Evolutionary conservation across 2,329 filamentous ascomycete genomes (phyloP).

Genomic region (Colletotrichum musae): DNA sequence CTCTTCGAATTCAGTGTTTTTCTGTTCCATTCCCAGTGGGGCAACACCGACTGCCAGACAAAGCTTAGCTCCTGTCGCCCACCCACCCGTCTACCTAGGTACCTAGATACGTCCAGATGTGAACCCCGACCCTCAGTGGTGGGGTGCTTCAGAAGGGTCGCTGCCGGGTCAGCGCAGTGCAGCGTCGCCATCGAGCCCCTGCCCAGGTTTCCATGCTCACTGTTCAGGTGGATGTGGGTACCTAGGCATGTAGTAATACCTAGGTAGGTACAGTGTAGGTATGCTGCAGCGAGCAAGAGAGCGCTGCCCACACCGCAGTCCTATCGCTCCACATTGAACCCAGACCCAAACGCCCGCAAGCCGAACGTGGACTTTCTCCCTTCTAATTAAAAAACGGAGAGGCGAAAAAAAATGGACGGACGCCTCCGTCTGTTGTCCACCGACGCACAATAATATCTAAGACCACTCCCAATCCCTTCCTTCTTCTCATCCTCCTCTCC

Average conservation of each 20-base stretch:
- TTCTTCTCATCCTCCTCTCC: neutral
- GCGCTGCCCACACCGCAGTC: no score
- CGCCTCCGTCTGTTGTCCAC: slow-evolving; percentile 10
- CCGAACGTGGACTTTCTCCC: slow-evolving; percentile 16
- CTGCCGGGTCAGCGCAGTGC: no score
- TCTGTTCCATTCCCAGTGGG: slow-evolving; percentile 23
- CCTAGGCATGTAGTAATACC: neutral
- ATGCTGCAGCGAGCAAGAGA: slow-evolving; percentile 8
- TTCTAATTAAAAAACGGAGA: slow-evolving; percentile 24
- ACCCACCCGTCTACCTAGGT: neutral
- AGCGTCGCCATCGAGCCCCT: no score
- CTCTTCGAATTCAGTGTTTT: slow-evolving; percentile 3
- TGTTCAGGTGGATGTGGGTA: neutral
- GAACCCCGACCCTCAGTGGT: neutral
- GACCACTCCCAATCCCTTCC: neutral
- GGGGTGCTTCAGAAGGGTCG: neutral
- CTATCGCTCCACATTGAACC: slow-evolving; percentile 27
- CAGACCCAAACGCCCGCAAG: slow-evolving; percentile 31
- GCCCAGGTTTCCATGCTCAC: no score
- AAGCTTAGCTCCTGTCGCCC: slow-evolving; percentile 31
- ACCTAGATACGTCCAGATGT: no score
- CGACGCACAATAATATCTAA: slow-evolving; percentile 27
- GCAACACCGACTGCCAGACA: slow-evolving; percentile 13
- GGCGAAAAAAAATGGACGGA: slow-evolving; percentile 25
- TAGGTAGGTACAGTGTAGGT: no score